Base-by-base conservation (phyloP, 1,284 basidiomycete species). In the Ceratobasidium sp. region DNA sequence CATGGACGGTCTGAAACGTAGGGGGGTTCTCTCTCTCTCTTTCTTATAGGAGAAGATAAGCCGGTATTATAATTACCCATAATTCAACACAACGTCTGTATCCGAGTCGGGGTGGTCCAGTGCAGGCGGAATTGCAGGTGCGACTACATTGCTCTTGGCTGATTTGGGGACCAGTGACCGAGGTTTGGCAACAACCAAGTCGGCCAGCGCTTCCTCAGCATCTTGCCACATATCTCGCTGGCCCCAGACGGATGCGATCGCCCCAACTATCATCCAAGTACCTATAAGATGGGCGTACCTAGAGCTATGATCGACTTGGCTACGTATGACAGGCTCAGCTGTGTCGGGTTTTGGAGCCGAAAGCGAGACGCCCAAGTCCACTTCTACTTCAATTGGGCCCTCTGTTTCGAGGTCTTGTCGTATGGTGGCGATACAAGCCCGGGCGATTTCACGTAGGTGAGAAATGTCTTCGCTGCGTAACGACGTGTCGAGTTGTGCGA, bases 201-300 rank as follows among this genome's bases (percentile, higher is more conserved):
- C 29, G 31, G 50, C 47, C 32, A 72, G 49, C 20, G 49, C 54
- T 27, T 54, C 56, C 25, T 64, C 64, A 29, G 71, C 71, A 20
- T 72, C 65, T 42, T 72, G 64, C 71, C 71, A 72, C 49, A 72
- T 58, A 35, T 72, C 71, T 20, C 64, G 53, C 54, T 72, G 71
- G n/a, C 65, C 71, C 64, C 69, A 72, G 17, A 70, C 69, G 22
- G 56, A 54, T 15, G 71, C 64, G 27, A 72, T 58, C 1, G 65
- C 69, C 3, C 49, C 71, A 43, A 72, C 45, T 4, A 70, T 45
- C 65, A 72, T 69, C 71, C 71, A 72, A 47, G 32, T 43, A 25
- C 57, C 53, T 35, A 35, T 67, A 34, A 55, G 35, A 40, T 53
- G 49, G 45, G 31, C 55, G 57, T 58, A 69, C 68, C 35, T 54